Percentiles rank a stretch among this genome's conserved stretches.
phyloP scores from a whole-genome alignment of 2,329 filamentous ascomycete species.

The Penicillium hordei region DNA sequence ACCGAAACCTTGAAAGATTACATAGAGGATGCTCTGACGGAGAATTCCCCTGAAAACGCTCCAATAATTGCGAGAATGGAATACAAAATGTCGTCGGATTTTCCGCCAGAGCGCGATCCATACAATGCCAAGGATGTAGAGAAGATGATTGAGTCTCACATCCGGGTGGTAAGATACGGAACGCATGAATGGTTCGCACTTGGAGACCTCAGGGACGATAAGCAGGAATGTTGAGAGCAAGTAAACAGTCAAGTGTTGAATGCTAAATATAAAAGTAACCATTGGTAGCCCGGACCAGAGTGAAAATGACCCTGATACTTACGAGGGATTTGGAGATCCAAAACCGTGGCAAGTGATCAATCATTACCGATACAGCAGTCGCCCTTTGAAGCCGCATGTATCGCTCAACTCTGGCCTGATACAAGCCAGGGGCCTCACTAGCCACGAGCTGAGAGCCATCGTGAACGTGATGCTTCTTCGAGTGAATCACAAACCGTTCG shows the following conservation, averaged over 20 bases:
- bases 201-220: neutral
- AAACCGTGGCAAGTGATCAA: neutral
- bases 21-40: neutral
- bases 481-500: neutral
- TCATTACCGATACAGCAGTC: neutral
- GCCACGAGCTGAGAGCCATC: neutral
- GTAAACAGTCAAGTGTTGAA: neutral
- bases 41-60: neutral
- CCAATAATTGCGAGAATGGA: neutral
- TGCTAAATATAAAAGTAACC: neutral
- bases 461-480: neutral
- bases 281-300: neutral
- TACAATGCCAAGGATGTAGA: neutral
- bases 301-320: neutral
- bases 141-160: neutral
- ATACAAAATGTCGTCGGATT: neutral
- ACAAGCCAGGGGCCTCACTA: neutral
- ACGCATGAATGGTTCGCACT: neutral
- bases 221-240: neutral
- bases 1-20: neutral
- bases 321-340: neutral
- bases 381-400: neutral
- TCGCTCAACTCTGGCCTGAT: neutral
- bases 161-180: neutral
- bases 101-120: neutral